Percentiles rank a stretch among this genome's conserved stretches.
phyloP scores from a whole-genome alignment of 441 rosid genomes.

The Cnidoscolus chayamansa region DNA sequence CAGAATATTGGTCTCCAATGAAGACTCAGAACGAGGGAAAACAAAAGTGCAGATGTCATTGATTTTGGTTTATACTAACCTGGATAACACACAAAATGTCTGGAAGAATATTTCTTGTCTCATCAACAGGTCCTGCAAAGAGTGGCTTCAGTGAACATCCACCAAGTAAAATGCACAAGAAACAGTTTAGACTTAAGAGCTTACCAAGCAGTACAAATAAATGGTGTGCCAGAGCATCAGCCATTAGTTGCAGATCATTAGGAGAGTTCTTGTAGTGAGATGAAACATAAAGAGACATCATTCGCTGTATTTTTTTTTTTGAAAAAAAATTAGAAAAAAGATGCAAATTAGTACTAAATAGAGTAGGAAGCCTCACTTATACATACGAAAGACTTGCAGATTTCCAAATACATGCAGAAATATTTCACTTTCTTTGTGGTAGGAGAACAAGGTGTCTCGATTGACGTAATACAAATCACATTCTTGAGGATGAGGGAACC shows the following conservation, averaged over 20 bases:
- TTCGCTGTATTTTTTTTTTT: conserved; percentile 49
- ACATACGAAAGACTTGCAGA: background rate
- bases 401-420: conserved; percentile 64
- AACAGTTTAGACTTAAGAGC: background rate
- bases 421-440: conserved; percentile 82
- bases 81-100: conserved; percentile 85
- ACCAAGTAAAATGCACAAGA: background rate
- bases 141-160: conserved; percentile 19
- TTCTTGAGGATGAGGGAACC: conserved; percentile 69
- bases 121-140: conserved; percentile 84
- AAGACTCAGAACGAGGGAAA: background rate
- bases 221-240: conserved; percentile 98
- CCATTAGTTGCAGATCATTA: conserved; percentile 85
- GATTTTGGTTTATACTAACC: conserved; percentile 25
- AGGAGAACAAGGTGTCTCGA: conserved; percentile 86
- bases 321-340: conserved; percentile 17
- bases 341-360: conserved; percentile 15
- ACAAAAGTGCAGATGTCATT: background rate
- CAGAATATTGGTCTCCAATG: background rate
- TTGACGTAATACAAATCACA: conserved; percentile 89
- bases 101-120: conserved; percentile 83
- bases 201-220: conserved; percentile 83
- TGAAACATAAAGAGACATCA: conserved; percentile 91
- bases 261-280: conserved; percentile 98
- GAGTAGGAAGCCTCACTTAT: background rate